Base-by-base conservation (phyloP, 2,329 filamentous ascomycete species). In the Nigrospora osmanthi region DNA sequence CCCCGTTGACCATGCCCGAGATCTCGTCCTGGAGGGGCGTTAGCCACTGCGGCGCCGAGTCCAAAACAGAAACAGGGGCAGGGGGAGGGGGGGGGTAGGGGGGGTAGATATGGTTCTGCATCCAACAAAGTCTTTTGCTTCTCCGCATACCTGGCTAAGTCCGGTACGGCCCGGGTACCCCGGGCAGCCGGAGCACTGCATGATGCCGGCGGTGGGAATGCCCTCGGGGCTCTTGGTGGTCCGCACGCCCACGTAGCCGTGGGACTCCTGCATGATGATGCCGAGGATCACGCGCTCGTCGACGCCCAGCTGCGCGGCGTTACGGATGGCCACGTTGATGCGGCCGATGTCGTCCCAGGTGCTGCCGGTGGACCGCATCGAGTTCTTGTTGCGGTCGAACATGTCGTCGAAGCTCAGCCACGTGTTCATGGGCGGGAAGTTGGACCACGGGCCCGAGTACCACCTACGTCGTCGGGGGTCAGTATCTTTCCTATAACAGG, bases 191-290 rank as follows among this genome's bases (percentile, higher is more conserved):
- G 55, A 55, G 39, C 59, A 59, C 53, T 68, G 65, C 66, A 69
- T 68, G 35, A 69, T 53, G n/a, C 66, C 65, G 14, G 60, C 64
- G 3, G 63, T 65, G 35, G 30, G 23, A 43, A 60, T 58, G 14
- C 56, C 54, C 44, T 67, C 63, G 11, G 44, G 46, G 51, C 64
- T 60, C 38, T n/a, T 49, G 32, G 64, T 65, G 15, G 63, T 67
- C 3, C 32, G 38, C 13, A 65, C 64, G 12, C 62, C 63, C 28
- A 69, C 64, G 46, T 66, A 58, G 30, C 65, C 66, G 42, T 56
- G 58, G 48, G 58, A 64, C 55, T 68, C 66, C 54, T 68, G 63
- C 62, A 69, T 68, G 49, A 69, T 66, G 49, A 68, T 65, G 42
- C 53, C 57, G 40, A 68, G 57, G 49, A 68, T 63, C 38, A 67